Evolutionary conservation across 805 yeast genomes (phyloP).

Genomic region (Kluyveromyces siamensis): DNA sequence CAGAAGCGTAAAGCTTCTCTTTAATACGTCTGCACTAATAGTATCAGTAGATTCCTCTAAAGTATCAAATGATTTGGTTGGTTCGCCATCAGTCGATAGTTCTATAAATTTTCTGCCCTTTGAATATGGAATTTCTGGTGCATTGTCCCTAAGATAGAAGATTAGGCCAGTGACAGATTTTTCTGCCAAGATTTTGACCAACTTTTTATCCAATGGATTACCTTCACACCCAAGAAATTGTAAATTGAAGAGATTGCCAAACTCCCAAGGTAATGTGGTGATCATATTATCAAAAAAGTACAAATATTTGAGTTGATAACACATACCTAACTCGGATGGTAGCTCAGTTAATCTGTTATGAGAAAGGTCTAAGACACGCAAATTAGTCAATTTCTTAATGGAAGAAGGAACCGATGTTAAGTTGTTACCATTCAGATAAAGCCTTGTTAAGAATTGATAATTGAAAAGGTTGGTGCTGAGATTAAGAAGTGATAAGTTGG

Average conservation of each 20-base stretch:
- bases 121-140: constrained; percentile 58
- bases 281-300: constrained; percentile 84
- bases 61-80: constrained; percentile 21
- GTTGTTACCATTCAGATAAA: constrained; percentile 81
- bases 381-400: constrained; percentile 57
- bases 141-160: constrained; percentile 70
- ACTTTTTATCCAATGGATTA: constrained; percentile 63
- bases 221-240: constrained; percentile 91
- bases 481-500: constrained; percentile 75
- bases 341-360: constrained; percentile 60
- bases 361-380: constrained; percentile 80
- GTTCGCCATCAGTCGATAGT: constrained; percentile 69
- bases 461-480: constrained; percentile 68
- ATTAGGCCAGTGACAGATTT: constrained; percentile 82
- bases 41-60: constrained; percentile 24
- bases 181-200: constrained; percentile 61
- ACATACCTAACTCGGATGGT: constrained; percentile 80
- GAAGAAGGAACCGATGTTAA: constrained; percentile 58
- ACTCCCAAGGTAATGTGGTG: constrained; percentile 65
- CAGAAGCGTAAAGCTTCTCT: constrained; percentile 58
- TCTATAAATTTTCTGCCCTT: constrained; percentile 77
- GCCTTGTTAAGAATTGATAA: constrained; percentile 75
- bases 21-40: constrained; percentile 16
- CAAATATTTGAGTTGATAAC: constrained; percentile 70
- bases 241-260: constrained; percentile 77